phyloP scores from a whole-genome alignment of 2,329 filamentous ascomycete species.

The Cercospora beticola region DNA sequence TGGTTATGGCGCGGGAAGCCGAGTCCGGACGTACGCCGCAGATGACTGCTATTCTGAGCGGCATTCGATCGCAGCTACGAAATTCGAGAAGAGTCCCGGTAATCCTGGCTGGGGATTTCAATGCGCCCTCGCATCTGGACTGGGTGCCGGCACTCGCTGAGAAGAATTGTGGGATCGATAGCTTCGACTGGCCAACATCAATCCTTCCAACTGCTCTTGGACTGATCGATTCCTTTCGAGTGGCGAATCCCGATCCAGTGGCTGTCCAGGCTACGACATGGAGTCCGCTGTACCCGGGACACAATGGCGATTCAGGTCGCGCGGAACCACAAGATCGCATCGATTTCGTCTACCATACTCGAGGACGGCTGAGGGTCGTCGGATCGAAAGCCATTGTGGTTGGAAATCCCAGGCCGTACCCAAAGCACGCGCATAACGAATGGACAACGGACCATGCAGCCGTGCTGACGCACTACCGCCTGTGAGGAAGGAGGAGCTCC shows the following conservation, averaged over 20 bases:
- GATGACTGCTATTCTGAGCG: not conserved
- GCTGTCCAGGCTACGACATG: not conserved
- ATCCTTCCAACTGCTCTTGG: not conserved
- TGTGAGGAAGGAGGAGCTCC: not conserved
- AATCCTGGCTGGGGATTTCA: not conserved
- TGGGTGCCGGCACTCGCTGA: not conserved
- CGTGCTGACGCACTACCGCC: not conserved
- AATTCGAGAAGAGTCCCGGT: not conserved
- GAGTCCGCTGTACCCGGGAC: not conserved
- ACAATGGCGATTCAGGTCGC: not conserved
- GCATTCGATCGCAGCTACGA: not conserved
- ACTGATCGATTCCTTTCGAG: not conserved
- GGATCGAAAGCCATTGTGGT: not conserved
- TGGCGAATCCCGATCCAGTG: not conserved
- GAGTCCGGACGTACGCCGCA: not conserved
- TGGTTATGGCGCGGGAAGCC: not conserved
- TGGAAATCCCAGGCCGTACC: not conserved
- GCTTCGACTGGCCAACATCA: not conserved
- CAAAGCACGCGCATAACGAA: not conserved
- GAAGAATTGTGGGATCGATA: not conserved
- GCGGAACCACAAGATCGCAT: not conserved
- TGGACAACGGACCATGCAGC: not conserved
- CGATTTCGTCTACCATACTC: not conserved
- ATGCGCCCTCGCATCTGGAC: not conserved
- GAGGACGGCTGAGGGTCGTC: not conserved